phyloP scores from a whole-genome alignment of 148 eudicot species.

The Polygonum maritimum region DNA sequence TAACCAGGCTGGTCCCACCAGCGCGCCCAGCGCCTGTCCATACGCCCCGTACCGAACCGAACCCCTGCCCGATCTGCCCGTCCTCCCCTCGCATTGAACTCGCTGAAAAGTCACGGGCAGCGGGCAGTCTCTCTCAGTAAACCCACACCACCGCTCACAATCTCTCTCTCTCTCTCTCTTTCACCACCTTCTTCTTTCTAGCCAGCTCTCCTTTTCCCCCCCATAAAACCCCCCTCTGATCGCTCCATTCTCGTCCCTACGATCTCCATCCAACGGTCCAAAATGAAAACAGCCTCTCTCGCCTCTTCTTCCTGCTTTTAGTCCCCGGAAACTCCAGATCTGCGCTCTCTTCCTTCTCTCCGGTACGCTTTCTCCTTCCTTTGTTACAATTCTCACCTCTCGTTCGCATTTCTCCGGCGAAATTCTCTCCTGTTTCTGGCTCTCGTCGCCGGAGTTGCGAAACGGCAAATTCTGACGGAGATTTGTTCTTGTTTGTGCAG shows the following conservation, averaged over 20 bases:
- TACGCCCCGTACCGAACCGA: slow-evolving; percentile 1
- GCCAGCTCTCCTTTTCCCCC: not conserved
- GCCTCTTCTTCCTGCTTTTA: not conserved
- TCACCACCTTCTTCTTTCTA: not conserved
- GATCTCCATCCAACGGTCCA: slow-evolving; percentile 4
- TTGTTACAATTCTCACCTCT: not conserved
- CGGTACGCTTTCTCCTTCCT: not conserved
- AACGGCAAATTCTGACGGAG: not conserved
- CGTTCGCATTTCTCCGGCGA: not conserved
- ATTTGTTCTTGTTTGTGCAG: not conserved
- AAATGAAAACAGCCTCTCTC: not conserved
- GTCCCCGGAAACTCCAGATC: not conserved
- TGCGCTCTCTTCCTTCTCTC: slow-evolving; percentile 1
- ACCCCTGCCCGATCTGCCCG: not conserved
- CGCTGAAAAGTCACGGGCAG: not conserved
- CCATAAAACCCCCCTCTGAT: slow-evolving; percentile 3
- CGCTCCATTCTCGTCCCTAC: slow-evolving; percentile 10
- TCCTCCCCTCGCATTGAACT: not conserved
- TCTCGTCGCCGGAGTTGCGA: not conserved
- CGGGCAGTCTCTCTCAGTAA: not conserved
- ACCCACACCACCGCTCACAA: not conserved
- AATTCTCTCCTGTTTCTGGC: not conserved
- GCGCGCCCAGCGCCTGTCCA: not conserved
- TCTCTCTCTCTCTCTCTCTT: not conserved
- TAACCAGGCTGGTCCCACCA: not conserved